Evolutionary conservation across 1,284 basidiomycete species (phyloP).

Genomic region (Papiliotrema flavescens): DNA sequence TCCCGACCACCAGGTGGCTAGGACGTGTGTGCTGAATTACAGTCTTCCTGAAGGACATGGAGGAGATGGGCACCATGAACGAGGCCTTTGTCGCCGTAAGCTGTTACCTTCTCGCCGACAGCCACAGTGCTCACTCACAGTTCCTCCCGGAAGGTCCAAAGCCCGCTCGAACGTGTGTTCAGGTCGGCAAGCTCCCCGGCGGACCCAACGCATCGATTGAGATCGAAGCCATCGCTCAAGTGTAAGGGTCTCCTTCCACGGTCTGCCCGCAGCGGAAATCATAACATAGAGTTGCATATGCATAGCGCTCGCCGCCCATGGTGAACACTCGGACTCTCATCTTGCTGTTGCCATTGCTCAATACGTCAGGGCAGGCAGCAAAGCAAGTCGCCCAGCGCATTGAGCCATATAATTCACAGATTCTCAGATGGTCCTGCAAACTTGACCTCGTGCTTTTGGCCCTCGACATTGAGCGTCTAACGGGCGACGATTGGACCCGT

Average conservation of each 20-base stretch:
- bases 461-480: too few species aligned
- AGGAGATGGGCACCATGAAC: slow-evolving; percentile 27
- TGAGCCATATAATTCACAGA: too few species aligned
- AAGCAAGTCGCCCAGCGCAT: too few species aligned
- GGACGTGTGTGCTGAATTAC: background rate
- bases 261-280: background rate
- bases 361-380: too few species aligned
- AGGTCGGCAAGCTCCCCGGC: slow-evolving; percentile 17
- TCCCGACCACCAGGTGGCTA: too few species aligned
- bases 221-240: slow-evolving; percentile 25
- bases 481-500: too few species aligned
- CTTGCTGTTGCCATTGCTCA: too few species aligned
- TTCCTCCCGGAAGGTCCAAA: slow-evolving; percentile 24
- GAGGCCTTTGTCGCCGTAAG: slow-evolving; percentile 24
- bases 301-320: too few species aligned
- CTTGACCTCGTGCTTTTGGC: too few species aligned
- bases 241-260: background rate
- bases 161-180: slow-evolving; percentile 24
- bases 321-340: too few species aligned
- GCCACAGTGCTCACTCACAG: background rate
- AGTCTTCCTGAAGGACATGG: slow-evolving; percentile 26
- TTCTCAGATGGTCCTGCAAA: too few species aligned
- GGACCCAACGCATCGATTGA: slow-evolving; percentile 18
- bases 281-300: background rate
- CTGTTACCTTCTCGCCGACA: too few species aligned